Base-by-base conservation (phyloP, 1,284 basidiomycete species). In the Prillingera fragicola region DNA sequence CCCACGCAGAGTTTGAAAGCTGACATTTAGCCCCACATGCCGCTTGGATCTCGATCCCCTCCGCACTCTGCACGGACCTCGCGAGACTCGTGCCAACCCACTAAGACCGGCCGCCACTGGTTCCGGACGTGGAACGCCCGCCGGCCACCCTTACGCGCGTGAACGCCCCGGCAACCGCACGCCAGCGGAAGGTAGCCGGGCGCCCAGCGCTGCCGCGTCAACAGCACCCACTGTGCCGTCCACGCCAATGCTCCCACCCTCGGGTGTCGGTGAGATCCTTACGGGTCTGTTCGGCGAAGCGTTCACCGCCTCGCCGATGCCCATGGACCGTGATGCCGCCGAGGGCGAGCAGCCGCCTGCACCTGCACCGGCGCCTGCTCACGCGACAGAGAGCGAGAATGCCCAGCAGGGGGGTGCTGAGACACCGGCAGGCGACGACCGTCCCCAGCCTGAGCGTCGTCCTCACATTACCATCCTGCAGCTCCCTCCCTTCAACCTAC, bases 41-140 rank as follows among this genome's bases (percentile, higher is more conserved):
- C 50, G 70, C 41, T 57, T 70, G 12, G 67, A 72, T 38, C 59
- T 72, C 13, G 70, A 72, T 48, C 70, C 70, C 1, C 45, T 67
- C 8, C 56, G 63, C 10, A 68, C 68, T 2, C 56, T 68, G 8
- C 53, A 61, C 15, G 45, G 45, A 4, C 46, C 54, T 4, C 50
- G 50, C 14, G 44, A 51, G n/a, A 41, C 54, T 0, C 53, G 57
- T 17, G 41, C 33, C n/a, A 55, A 52, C 17, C 54, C 54, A 1
- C 25, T 60, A 14, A 54, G 61, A 54, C 61, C 57, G 2, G 33
- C 45, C 18, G 46, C 48, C 5, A 54, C 49, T 14, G 55, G 54
- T 2, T 40, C 55, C 6, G 50, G 46, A 2, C 50, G 56, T 14
- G 46, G 21, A 0, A 54, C 52, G 8, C 52, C 55, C 4, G 46